phyloP scores from a whole-genome alignment of 768 basidiomycete species.

The Strobilomyces confusus region DNA sequence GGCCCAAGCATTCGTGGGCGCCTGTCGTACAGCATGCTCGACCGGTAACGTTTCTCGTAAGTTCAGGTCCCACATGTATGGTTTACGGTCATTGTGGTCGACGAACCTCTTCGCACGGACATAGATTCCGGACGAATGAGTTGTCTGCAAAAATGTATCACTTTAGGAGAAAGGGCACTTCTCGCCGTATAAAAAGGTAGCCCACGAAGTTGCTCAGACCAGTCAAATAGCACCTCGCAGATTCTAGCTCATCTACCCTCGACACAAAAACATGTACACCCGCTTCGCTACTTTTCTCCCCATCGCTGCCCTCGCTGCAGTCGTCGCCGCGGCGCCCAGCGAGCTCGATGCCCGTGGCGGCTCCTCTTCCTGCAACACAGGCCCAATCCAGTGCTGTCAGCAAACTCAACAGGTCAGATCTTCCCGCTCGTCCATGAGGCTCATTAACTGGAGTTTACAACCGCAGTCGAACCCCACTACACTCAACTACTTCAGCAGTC shows the following conservation, averaged over 20 bases:
- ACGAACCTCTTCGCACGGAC: background rate
- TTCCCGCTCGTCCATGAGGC: no score
- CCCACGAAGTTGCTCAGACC: background rate
- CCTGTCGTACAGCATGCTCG: no score
- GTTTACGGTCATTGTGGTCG: no score
- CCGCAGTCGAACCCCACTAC: background rate
- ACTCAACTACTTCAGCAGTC: background rate
- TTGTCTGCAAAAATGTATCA: background rate
- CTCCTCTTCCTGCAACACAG: no score
- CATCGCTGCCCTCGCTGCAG: constrained; percentile 5
- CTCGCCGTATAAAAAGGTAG: constrained; percentile 9
- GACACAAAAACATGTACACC: constrained; percentile 3
- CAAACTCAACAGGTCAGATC: background rate
- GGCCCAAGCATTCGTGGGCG: no score
- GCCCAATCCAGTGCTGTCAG: constrained; percentile 6
- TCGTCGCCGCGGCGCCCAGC: constrained; percentile 4
- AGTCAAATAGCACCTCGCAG: background rate
- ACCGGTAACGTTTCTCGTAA: no score
- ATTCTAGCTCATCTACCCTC: background rate
- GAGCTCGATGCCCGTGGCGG: background rate
- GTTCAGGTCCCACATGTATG: no score
- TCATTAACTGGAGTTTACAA: background rate
- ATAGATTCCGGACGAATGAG: background rate
- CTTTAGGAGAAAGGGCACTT: no score
- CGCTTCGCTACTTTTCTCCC: constrained; percentile 7